phyloP scores from a whole-genome alignment of 2,329 filamentous ascomycete genomes.

The Arthrobotrys musiformis region DNA sequence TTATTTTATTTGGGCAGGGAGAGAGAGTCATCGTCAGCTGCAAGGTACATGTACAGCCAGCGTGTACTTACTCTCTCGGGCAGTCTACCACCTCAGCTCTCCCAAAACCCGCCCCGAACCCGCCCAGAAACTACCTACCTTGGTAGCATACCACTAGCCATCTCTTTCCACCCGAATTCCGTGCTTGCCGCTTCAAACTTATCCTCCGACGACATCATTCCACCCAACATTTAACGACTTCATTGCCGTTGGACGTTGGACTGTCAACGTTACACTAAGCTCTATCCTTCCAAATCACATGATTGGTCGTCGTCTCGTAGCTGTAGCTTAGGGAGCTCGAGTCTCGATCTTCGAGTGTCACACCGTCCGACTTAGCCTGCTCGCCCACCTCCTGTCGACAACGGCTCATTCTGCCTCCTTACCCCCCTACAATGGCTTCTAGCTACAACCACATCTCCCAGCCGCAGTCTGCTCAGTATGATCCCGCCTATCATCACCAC shows the following conservation, averaged over 20 bases:
- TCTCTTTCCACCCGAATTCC: slow-evolving; percentile 21
- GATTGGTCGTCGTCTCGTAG: slow-evolving; percentile 16
- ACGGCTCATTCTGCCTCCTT: slow-evolving; percentile 54
- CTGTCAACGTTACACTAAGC: slow-evolving; percentile 4
- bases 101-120: slow-evolving; percentile 11
- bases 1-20: too few species aligned
- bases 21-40: not conserved
- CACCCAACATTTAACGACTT: not conserved
- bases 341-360: slow-evolving; percentile 28
- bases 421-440: slow-evolving; percentile 54
- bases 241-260: slow-evolving; percentile 4
- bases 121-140: slow-evolving; percentile 21
- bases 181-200: slow-evolving; percentile 1
- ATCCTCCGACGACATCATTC: not conserved
- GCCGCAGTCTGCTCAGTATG: slow-evolving; percentile 42
- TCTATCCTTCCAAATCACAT: slow-evolving; percentile 2
- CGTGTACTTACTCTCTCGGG: slow-evolving; percentile 20
- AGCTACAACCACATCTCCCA: slow-evolving; percentile 48
- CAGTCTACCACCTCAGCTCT: slow-evolving; percentile 12
- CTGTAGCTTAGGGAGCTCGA: slow-evolving; percentile 7
- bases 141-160: not conserved
- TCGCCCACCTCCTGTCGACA: slow-evolving; percentile 20
- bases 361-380: slow-evolving; percentile 20
- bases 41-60: slow-evolving; percentile 19
- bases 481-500: slow-evolving; percentile 24